A percentile compares a stretch with the other conserved stretches of the same genome.
These are phyloP conservation scores for Trametes cinnabarina DNA, from an alignment of 768 basidiomycete species.

Conservation along the genomic window DNA sequence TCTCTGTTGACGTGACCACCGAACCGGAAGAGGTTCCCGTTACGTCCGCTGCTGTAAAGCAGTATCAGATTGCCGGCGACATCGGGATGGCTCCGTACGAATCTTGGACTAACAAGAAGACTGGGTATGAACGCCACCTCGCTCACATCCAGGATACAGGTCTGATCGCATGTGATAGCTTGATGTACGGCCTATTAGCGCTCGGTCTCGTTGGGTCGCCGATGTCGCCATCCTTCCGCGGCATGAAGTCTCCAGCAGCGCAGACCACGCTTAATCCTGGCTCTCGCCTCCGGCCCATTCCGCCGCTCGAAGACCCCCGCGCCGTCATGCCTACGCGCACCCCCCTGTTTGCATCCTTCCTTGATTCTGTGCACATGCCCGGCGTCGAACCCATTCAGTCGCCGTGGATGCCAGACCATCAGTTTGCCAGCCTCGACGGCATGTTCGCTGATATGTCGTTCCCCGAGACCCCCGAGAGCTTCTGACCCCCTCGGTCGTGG, in stretches of 20 bases:
- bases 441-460: constrained; percentile 19
- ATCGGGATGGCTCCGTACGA: constrained; percentile 25
- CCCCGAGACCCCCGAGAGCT: constrained; percentile 19
- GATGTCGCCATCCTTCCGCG: constrained; percentile 13
- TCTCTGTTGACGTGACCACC: constrained; percentile 12
- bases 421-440: constrained; percentile 17
- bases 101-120: constrained; percentile 23
- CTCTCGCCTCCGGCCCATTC: constrained; percentile 12
- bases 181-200: constrained; percentile 22
- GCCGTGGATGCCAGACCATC: constrained; percentile 22
- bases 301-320: constrained; percentile 19
- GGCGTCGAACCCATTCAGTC: constrained; percentile 23
- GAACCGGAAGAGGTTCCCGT: constrained; percentile 15
- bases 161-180: constrained; percentile 1
- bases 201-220: constrained; percentile 23
- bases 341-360: constrained; percentile 24
- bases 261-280: neutral
- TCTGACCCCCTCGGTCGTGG: constrained; percentile 7
- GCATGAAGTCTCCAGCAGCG: constrained; percentile 10
- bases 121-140: constrained; percentile 5
- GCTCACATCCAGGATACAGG: too few relatives aligned
- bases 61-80: constrained; percentile 15
- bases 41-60: constrained; percentile 11
- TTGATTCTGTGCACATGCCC: constrained; percentile 21
- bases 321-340: constrained; percentile 20